Percentiles rank a stretch among this genome's conserved stretches.
Conservation (phyloP, 2,329 filamentous ascomycete species). For the Septoria petroselini region DNA sequence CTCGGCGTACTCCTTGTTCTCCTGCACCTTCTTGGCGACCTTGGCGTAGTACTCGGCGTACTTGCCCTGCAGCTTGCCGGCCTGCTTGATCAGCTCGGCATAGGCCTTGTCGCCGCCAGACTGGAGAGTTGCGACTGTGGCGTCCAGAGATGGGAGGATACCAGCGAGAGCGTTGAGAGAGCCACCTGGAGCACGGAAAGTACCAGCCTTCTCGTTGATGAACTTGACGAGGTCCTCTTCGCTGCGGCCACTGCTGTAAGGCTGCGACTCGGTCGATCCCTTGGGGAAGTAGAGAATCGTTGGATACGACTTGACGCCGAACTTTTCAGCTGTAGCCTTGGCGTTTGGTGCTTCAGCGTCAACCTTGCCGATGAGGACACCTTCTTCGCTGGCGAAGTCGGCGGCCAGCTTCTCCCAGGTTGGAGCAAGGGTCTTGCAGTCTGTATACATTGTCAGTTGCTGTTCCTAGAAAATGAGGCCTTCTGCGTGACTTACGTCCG, state of each 20-base stretch:
- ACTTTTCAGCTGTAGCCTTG: slow-evolving; percentile 71
- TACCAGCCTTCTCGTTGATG: slow-evolving; percentile 85
- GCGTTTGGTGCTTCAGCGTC: slow-evolving; percentile 85
- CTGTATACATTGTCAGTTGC: slow-evolving; percentile 47
- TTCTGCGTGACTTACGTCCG: slow-evolving; percentile 68
- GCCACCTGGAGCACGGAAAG: slow-evolving; percentile 77
- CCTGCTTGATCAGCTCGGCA: slow-evolving; percentile 69
- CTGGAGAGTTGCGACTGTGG: slow-evolving; percentile 66
- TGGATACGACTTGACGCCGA: slow-evolving; percentile 82
- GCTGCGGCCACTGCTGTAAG: slow-evolving; percentile 71
- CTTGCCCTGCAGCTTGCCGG: slow-evolving; percentile 67
- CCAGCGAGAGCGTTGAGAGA: slow-evolving; percentile 75
- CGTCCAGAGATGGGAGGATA: slow-evolving; percentile 75
- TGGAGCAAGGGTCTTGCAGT: slow-evolving; percentile 94
- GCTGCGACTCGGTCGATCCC: slow-evolving; percentile 67
- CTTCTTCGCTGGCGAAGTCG: slow-evolving; percentile 73
- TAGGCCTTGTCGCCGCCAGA: slow-evolving; percentile 63
- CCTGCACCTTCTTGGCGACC: slow-evolving; percentile 78
- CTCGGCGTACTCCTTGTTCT: slow-evolving; percentile 72
- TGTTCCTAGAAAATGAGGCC: slow-evolving; percentile 1
- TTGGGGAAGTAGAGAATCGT: slow-evolving; percentile 98
- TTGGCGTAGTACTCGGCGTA: slow-evolving; percentile 83
- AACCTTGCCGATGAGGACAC: slow-evolving; percentile 88
- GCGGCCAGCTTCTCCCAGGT: slow-evolving; percentile 82
- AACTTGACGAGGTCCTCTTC: slow-evolving; percentile 75